Evolutionary conservation across 345 rosid species (phyloP), one percentile per base, ranked within the genome.

Genomic region (Acer negundo): DNA sequence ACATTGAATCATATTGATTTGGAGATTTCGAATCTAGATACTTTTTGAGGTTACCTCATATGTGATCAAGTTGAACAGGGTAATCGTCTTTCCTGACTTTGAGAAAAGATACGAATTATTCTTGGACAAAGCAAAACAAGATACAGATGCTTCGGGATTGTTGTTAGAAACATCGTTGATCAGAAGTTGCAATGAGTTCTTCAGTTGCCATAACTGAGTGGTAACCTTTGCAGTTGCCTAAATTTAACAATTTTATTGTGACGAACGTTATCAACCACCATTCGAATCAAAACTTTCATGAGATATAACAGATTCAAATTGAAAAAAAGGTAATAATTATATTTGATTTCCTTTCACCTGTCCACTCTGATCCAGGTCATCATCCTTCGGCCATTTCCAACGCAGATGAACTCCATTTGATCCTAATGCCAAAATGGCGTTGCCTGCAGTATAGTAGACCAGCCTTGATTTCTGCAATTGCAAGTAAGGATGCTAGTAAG

Each of bases 81-180:
- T 83, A 75, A 86, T 73, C 38, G 40, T 76, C 76, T 85, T 88
- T 35, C 88, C 92, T 0, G 87, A 86, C 19, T 88, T 63, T 17
- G 90, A 89, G 40, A 82, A 42, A 55, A 85, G 86, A 85, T 75
- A 86, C 3, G 82, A 79, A 78, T 85, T 86, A 75, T 85, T 86
- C 79, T 70, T 89, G 26, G 88, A 78, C 51, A 86, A 59, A 38
- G 82, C 84, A 55, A 86, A 77, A 62, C 87, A 86, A 7, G 84
- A 75, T 24, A 78, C 70, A 9, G 77, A 72, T 74, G 78, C 82
- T 62, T 73, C 83, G 28, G 74, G 82, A 55, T 62, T 75, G 70
- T 56, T 17, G 31, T 67, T 80, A 17, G 69, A 63, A 7, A 76
- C 72, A 67, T 83, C 87, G 70, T 88, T 88, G 17, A 62, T 80